phyloP scores from a whole-genome alignment of 2,329 filamentous ascomycete genomes.

The Arthrobotrys sinensis region DNA sequence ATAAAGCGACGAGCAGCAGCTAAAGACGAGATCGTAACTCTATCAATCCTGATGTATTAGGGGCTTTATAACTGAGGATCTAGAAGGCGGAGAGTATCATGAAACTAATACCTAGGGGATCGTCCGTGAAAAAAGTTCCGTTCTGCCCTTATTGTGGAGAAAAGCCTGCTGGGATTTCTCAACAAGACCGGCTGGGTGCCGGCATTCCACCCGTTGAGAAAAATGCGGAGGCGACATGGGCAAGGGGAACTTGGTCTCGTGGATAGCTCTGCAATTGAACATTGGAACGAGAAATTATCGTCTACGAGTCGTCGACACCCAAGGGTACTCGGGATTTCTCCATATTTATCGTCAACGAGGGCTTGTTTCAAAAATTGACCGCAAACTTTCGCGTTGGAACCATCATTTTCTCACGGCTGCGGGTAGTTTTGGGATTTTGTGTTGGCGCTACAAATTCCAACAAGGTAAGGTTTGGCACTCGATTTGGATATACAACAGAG shows the following conservation, averaged over 20 bases:
- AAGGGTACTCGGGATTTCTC: not conserved
- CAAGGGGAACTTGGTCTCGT: slow-evolving; percentile 17
- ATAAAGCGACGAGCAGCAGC: slow-evolving; percentile 1
- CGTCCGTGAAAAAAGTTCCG: slow-evolving; percentile 29
- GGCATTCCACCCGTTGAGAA: slow-evolving; percentile 10
- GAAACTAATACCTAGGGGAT: slow-evolving; percentile 24
- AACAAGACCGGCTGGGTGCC: slow-evolving; percentile 24
- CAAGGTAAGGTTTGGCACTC: slow-evolving; percentile 7
- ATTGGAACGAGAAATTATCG: slow-evolving; percentile 16
- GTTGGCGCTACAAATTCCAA: slow-evolving; percentile 45
- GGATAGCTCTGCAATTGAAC: slow-evolving; percentile 12
- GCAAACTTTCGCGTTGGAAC: slow-evolving; percentile 42
- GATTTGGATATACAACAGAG: slow-evolving; percentile 22
- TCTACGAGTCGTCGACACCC: slow-evolving; percentile 12
- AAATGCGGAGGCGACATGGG: slow-evolving; percentile 46
- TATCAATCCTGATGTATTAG: not conserved
- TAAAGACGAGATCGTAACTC: not conserved
- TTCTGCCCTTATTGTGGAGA: slow-evolving; percentile 24
- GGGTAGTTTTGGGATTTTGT: slow-evolving; percentile 32
- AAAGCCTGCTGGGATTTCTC: slow-evolving; percentile 35
- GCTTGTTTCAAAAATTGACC: slow-evolving; percentile 45
- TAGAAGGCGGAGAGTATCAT: slow-evolving; percentile 17
- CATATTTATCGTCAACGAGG: not conserved
- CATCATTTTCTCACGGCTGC: slow-evolving; percentile 18
- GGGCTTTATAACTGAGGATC: not conserved